Percentiles rank a stretch among this genome's conserved stretches.
These are phyloP conservation scores for Arabidopsis arenosa DNA, from an alignment of 345 rosid genomes.

Conservation along the genomic window DNA sequence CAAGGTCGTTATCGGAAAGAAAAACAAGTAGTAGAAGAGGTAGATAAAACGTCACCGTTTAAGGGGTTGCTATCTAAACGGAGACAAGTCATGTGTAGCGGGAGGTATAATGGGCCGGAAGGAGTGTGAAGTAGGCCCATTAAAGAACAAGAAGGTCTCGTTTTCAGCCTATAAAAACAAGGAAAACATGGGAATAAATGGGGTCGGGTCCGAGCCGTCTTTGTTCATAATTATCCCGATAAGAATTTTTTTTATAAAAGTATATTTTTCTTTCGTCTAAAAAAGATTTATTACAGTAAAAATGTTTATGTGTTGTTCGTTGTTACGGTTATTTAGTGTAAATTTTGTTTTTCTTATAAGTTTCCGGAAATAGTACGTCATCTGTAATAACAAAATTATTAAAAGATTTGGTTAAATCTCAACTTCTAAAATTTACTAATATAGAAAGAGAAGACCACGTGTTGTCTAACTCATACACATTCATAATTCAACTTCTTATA, in stretches of 20 bases:
- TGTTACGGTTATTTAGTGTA: neutral
- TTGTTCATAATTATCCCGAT: slow-evolving; percentile 21
- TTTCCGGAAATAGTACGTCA: slow-evolving; percentile 8
- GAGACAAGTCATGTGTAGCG: slow-evolving; percentile 39
- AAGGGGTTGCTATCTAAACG: slow-evolving; percentile 1
- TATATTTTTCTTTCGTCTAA: no score
- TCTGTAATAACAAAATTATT: neutral
- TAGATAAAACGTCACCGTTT: slow-evolving; percentile 31
- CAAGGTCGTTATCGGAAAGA: slow-evolving; percentile 54
- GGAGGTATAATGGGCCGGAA: slow-evolving; percentile 31
- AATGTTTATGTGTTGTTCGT: neutral
- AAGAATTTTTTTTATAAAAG: no score
- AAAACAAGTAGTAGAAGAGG: slow-evolving; percentile 57
- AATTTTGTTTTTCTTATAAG: neutral
- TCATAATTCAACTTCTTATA: slow-evolving; percentile 29
- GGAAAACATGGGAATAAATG: slow-evolving; percentile 43
- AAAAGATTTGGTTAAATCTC: slow-evolving; percentile 24
- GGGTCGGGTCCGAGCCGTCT: slow-evolving; percentile 36
- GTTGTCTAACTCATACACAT: slow-evolving; percentile 39
- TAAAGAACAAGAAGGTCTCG: slow-evolving; percentile 29
- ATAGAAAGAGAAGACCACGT: slow-evolving; percentile 35
- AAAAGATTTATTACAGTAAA: no score
- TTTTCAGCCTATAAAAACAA: slow-evolving; percentile 39
- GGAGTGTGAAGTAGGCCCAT: slow-evolving; percentile 35
- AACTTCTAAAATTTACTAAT: neutral